phyloP scores from a whole-genome alignment of 2,329 filamentous ascomycete genomes.

The Ophiostoma sp. region DNA sequence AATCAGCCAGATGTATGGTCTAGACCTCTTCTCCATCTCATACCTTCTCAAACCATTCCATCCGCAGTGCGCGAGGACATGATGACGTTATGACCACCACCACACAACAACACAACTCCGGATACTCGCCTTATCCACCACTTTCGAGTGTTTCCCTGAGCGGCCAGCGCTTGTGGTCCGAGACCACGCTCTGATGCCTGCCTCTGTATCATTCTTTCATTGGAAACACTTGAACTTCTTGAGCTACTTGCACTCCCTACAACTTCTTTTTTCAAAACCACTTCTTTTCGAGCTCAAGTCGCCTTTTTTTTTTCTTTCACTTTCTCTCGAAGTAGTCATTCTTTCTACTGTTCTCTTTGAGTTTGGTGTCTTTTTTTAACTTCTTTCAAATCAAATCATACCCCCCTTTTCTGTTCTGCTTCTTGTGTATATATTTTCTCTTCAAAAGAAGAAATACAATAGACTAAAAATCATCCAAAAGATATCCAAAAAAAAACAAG shows the following conservation, averaged over 20 bases:
- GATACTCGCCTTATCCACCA: not conserved
- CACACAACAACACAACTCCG: not conserved
- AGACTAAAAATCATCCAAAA: not conserved
- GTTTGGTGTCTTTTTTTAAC: not conserved
- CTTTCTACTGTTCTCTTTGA: not conserved
- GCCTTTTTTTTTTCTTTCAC: not conserved
- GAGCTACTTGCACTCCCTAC: not conserved
- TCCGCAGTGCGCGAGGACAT: slow-evolving; percentile 22
- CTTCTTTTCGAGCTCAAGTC: not conserved
- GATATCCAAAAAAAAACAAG: not conserved
- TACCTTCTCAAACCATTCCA: not conserved
- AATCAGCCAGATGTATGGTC: not conserved
- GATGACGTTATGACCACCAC: slow-evolving; percentile 13
- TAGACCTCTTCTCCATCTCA: not conserved
- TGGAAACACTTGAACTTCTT: not conserved
- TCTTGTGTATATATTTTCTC: slow-evolving; percentile 12
- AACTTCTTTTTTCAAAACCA: not conserved
- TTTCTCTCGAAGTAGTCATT: slow-evolving; percentile 15
- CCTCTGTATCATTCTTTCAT: slow-evolving; percentile 4
- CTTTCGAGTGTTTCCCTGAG: slow-evolving; percentile 13
- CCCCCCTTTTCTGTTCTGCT: slow-evolving; percentile 8
- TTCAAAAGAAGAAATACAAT: not conserved
- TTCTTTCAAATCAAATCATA: slow-evolving; percentile 8
- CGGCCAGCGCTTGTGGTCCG: slow-evolving; percentile 18
- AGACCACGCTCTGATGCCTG: slow-evolving; percentile 11